A percentile compares a stretch with the other conserved stretches of the same genome.
Conservation (phyloP, 768 basidiomycete genomes). For the Rhizopogon roseolus region DNA sequence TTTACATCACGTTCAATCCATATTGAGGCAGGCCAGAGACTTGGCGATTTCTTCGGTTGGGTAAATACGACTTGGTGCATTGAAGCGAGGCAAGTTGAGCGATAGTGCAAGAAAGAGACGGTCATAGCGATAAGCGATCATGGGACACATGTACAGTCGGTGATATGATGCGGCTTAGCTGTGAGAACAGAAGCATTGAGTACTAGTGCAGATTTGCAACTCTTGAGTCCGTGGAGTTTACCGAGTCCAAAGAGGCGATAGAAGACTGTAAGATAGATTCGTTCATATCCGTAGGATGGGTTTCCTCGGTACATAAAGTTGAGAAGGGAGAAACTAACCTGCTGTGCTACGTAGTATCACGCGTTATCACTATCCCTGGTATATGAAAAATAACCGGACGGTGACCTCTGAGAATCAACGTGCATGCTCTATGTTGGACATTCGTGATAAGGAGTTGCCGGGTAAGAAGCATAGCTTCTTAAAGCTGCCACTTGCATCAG, state of each 20-base stretch:
- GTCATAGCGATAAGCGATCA: not conserved
- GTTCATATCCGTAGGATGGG: not conserved
- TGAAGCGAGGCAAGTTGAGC: not conserved
- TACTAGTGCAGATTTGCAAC: not conserved
- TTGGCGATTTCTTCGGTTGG: not conserved
- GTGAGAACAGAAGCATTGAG: not conserved
- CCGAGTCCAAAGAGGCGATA: not conserved
- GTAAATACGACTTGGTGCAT: not conserved
- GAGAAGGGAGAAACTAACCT: not conserved
- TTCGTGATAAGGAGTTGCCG: not conserved
- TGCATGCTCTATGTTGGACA: not conserved
- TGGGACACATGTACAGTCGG: not conserved
- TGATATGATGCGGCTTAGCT: not conserved
- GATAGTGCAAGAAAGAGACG: not conserved
- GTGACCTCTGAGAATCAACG: too few relatives aligned
- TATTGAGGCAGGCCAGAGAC: too few relatives aligned
- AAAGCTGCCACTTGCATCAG: too few relatives aligned
- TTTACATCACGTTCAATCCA: not conserved
- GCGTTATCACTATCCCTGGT: not conserved
- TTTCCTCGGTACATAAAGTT: not conserved
- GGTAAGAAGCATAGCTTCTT: too few relatives aligned
- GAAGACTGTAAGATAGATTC: not conserved
- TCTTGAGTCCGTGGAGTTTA: not conserved
- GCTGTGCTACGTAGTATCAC: not conserved
- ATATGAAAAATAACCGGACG: not conserved